Evolutionary conservation across 345 rosid species (phyloP), one percentile per base, ranked within the genome.

Genomic region (Euphorbia pulcherrima): DNA sequence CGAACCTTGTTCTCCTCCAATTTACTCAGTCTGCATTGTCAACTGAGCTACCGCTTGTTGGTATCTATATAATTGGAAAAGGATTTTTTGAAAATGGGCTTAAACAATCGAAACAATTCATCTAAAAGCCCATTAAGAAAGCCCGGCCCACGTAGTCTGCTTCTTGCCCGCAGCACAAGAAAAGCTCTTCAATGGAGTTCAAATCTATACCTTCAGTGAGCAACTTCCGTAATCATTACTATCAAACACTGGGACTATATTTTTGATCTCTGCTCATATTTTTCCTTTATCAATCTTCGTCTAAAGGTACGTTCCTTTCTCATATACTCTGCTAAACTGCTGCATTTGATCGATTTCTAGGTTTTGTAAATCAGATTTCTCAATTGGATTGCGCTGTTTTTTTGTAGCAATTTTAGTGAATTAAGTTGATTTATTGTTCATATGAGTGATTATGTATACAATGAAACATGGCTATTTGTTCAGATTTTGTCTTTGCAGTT

Each of bases 91-190:
- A n/a, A 33, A 33, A 33, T 33, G 37, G 37, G 37, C 37, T 33
- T 33, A 33, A 33, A 2, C 37, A 33, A 33, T 33, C 12, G 47
- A 6, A 14, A 41, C 14, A 41, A 7, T 44, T 44, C 18, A 44
- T 11, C 50, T 18, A 16, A 44, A 44, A 39, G 44, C 10, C 6
- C 6, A 9, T 12, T 9, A 60, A 39, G 62, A 8, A 44, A 44
- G 13, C 17, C 16, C 17, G 35, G 52, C 24, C 29, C 53, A 28
- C n/a, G 1, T 27, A 16, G 0, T 17, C 13, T 28, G 8, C 18
- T 18, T 10, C 60, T 72, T 72, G 75, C 75, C 75, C 65, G 64
- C 6, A n/a, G 70, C 35, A n/a, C 70, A 72, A 72, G 75, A 65
- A 72, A 72, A 33, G 37, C 37, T 7, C 37, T 7, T 33, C 5